Evolutionary conservation across 176 grass and related monocot genomes (phyloP).

Genomic region (Zea mays): DNA sequence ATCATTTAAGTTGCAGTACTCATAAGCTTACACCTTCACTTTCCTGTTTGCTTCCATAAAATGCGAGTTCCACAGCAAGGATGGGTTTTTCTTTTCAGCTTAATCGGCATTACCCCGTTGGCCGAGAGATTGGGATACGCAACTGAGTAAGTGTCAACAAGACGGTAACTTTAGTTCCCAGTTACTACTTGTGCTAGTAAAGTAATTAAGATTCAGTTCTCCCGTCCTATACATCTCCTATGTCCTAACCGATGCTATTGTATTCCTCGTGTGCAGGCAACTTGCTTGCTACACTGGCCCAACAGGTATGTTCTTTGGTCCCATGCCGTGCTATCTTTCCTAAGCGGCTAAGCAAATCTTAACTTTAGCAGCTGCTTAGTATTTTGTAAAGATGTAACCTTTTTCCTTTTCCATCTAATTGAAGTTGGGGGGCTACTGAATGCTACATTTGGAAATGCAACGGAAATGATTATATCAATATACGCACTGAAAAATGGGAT

Average conservation of each 20-base stretch:
- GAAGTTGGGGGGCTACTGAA: constrained; percentile 93
- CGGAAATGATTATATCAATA: constrained; percentile 98
- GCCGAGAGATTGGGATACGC: constrained; percentile 98
- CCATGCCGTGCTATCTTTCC: neutral
- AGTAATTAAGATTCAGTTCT: neutral
- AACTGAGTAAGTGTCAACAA: constrained; percentile 82
- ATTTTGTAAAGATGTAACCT: constrained; percentile 21
- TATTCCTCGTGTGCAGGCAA: constrained; percentile 57
- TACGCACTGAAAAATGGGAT: constrained; percentile 97
- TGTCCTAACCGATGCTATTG: too few relatives aligned
- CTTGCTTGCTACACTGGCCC: constrained; percentile 94
- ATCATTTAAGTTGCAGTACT: constrained; percentile 17
- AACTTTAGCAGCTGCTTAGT: neutral
- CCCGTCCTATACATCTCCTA: too few relatives aligned
- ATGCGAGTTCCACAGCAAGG: constrained; percentile 59
- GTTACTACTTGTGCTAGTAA: neutral
- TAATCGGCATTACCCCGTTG: constrained; percentile 87
- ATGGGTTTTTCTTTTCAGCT: constrained; percentile 99
- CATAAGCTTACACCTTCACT: constrained; percentile 17
- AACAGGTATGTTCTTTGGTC: constrained; percentile 67
- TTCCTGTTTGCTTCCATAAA: constrained; percentile 24
- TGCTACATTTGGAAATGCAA: constrained; percentile 97
- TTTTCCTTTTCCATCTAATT: constrained; percentile 16
- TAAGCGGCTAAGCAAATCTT: constrained; percentile 20
- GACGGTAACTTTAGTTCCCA: constrained; percentile 15